Base-by-base conservation (phyloP, 345 rosid species). In the Pugionium dolabratum region DNA sequence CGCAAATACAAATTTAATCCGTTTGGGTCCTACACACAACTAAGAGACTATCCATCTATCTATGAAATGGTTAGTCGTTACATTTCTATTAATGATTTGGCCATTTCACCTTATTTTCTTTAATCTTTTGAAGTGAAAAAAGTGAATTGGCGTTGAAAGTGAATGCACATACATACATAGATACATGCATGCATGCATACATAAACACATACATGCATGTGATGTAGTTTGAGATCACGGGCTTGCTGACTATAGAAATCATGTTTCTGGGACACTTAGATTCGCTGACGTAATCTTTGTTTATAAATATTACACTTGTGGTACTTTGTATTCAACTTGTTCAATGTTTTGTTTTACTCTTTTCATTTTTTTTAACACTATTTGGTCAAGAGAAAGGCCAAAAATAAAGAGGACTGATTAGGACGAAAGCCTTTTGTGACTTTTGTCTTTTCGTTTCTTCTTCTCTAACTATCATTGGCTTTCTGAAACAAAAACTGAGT, bases 321-420 rank as follows among this genome's bases (percentile, higher is more conserved):
- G 18, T 18, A 18, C 28, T 44, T 62, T 52, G 11, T 61, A 11
- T 53, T 70, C 73, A 51, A 67, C 51, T 42, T 60, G 52, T 60
- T 69, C 67, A 1, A 51, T 34, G 67, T 52, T 70, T 52, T 61
- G 33, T 70, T 70, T 61, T 68, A 60, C 67, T 25, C 11, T 53
- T 50, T 11, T 28, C 28, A 9, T 2, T 29, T 3, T 1, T 6
- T 7, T 51, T 55, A 9, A 35, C 28, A 62, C 62, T 44, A 35
- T 55, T 55, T 27, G 54, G 46, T 34, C 18, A 18, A 34, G 45
- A 9, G 1, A n/a, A 61, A 52, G 1, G 40, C 47, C 60, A 69
- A 69, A 60, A 44, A 37, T 33, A 44, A 1, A 51, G 2, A 11
- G 27, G 53, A 59, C 47, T 52, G 54, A 69, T 42, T 69, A n/a